Conservation (phyloP, 192 early-diverging fungal genomes). For the Glomus cerebriforme region DNA sequence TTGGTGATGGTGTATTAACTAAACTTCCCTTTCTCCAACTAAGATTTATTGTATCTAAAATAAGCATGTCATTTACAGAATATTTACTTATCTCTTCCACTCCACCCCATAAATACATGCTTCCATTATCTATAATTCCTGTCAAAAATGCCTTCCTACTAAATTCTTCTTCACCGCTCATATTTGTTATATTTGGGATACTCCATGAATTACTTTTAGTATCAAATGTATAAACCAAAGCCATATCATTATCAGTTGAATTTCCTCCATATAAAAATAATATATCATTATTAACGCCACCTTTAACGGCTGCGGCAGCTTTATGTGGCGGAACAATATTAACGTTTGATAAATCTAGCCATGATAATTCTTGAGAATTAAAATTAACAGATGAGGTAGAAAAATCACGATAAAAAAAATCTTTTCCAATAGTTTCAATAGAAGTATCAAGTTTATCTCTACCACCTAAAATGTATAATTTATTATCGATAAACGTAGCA, state of each 20-base stretch:
- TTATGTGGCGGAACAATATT: background rate
- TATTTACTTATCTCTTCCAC: background rate
- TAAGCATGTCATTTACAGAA: background rate
- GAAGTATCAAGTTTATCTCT: no score
- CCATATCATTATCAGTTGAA: background rate
- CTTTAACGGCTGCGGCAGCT: background rate
- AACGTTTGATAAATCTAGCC: background rate
- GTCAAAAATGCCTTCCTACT: background rate
- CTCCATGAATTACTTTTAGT: background rate
- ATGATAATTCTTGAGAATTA: background rate
- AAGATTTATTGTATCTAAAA: background rate
- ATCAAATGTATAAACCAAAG: background rate
- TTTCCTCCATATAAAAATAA: background rate
- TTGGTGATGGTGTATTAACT: background rate
- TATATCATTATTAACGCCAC: background rate
- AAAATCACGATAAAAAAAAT: constrained; percentile 6
- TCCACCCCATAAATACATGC: background rate
- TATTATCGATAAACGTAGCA: background rate
- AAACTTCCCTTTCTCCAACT: background rate
- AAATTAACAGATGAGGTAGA: background rate
- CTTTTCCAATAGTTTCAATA: background rate
- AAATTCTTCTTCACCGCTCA: background rate
- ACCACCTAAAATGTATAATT: background rate
- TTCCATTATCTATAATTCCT: background rate
- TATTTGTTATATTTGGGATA: background rate